Percentiles rank a stretch among this genome's conserved stretches.
phyloP scores from a whole-genome alignment of 129 eudicot genomes.

The Artemisia annua region DNA sequence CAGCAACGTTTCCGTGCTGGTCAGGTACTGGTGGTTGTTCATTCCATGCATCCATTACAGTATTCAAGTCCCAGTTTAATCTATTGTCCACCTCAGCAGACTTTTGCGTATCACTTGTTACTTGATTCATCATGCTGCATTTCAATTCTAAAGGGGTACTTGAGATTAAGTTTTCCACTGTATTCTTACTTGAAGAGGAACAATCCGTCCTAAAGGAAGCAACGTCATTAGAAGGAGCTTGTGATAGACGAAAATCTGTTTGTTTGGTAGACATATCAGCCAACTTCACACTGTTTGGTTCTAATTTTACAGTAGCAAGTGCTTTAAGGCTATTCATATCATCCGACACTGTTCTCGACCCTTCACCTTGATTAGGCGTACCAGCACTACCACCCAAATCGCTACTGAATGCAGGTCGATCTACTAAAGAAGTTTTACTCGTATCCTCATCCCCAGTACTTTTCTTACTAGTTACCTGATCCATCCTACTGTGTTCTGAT shows the following conservation, averaged over 20 bases:
- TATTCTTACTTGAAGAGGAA: constrained; percentile 2
- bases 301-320: not conserved
- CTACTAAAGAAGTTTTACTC: constrained; percentile 27
- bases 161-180: constrained; percentile 14
- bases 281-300: constrained; percentile 17
- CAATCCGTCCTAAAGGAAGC: constrained; percentile 3
- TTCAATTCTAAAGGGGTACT: constrained; percentile 2
- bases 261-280: constrained; percentile 9
- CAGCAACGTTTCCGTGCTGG: not conserved
- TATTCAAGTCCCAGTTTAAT: constrained; percentile 48
- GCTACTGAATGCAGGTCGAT: constrained; percentile 20
- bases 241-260: constrained; percentile 13
- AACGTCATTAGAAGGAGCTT: constrained; percentile 2
- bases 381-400: constrained; percentile 3
- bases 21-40: constrained; percentile 16
- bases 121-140: constrained; percentile 9
- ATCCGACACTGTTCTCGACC: constrained; percentile 8
- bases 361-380: not conserved
- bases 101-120: constrained; percentile 14
- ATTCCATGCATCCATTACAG: constrained; percentile 43
- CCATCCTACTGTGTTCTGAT: no score
- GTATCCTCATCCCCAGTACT: constrained; percentile 16
- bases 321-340: not conserved
- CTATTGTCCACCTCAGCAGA: constrained; percentile 29
- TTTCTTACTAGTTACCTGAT: not conserved